Evolutionary conservation across 2,329 filamentous ascomycete species (phyloP), one percentile per base, ranked within the genome.

Genomic region (Lecanicillium sp.): DNA sequence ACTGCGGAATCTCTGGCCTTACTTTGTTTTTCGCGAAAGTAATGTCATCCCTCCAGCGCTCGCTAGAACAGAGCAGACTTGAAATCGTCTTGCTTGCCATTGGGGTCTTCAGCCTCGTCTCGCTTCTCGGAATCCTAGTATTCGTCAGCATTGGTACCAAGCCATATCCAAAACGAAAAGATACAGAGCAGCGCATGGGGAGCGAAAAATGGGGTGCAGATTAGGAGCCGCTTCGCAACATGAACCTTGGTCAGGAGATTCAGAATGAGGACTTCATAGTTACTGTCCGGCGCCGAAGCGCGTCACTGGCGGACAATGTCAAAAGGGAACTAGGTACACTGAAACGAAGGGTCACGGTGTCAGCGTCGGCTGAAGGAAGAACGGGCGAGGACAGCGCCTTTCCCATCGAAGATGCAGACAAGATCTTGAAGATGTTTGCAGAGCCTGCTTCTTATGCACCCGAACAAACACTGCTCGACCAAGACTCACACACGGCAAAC

Each of bases 31-130:
- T 27, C n/a, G n/a, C n/a, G 22, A 25, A 25, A 25, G 22, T 22
- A 29, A 41, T 41, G 40, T 34, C 51, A 33, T 38, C 53, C 34
- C 22, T 37, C 31, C 40, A 43, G 17, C 49, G 43, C 20, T 47
- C 50, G 25, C 29, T 54, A 30, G 52, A 58, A n/a, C 44, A 52
- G 25, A 53, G 45, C 38, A 50, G 51, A 31, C 40, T 58, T 27
- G 58, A 63, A 45, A 59, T 63, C 32, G 36, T 55, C 28, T 44
- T 61, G 18, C 45, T 64, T 18, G 57, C 60, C 11, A 41, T 51
- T 12, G 52, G 50, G 11, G 52, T 58, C 32, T 44, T 64, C 27
- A 30, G 57, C 13, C 51, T 63, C 18, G 57, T 62, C 13, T 48
- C 46, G 13, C 43, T 57, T 6, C 47, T 64, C 13, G 51, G 50